Percentiles rank a stretch among this genome's conserved stretches.
Evolutionary conservation across 208 protist species (phyloP).

Genomic region (Plasmodiophora brassicae): DNA sequence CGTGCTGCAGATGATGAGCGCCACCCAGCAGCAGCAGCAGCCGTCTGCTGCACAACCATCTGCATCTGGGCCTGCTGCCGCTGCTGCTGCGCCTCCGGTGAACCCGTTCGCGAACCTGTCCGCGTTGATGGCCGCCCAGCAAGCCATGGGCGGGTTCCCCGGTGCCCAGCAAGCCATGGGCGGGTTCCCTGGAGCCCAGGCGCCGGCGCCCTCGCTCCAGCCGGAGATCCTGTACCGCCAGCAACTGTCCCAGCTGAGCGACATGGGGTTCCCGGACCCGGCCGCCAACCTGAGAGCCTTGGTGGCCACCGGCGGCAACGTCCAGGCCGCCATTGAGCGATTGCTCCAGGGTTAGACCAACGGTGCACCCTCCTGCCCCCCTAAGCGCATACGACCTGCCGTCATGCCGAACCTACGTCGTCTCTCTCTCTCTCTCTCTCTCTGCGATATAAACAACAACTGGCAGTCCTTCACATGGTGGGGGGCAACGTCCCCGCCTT

Average conservation of each 20-base stretch:
- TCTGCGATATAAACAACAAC: too few relatives aligned
- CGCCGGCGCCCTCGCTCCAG: neutral
- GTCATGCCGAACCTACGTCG: too few relatives aligned
- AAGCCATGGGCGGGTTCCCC: too few relatives aligned
- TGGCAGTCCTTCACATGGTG: too few relatives aligned
- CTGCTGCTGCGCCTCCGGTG: neutral
- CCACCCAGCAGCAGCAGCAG: neutral
- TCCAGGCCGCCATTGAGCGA: slow-evolving; percentile 50
- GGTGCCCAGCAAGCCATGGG: too few relatives aligned
- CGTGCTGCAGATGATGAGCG: neutral
- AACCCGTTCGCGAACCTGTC: neutral
- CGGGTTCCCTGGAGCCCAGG: too few relatives aligned
- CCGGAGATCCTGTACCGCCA: slow-evolving; percentile 41
- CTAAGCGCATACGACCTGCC: too few relatives aligned
- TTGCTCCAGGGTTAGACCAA: slow-evolving; percentile 35
- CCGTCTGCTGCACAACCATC: too few relatives aligned
- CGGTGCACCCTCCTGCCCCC: too few relatives aligned
- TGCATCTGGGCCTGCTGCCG: too few relatives aligned
- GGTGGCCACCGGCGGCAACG: slow-evolving; percentile 43
- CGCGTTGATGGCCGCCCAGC: neutral
- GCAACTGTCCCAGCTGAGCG: slow-evolving; percentile 44
- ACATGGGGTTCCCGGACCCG: slow-evolving; percentile 51
- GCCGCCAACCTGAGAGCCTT: slow-evolving; percentile 46
- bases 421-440: too few relatives aligned
- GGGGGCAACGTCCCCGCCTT: too few relatives aligned